Conservation (phyloP, 768 basidiomycete genomes). For the Russula sp. region DNA sequence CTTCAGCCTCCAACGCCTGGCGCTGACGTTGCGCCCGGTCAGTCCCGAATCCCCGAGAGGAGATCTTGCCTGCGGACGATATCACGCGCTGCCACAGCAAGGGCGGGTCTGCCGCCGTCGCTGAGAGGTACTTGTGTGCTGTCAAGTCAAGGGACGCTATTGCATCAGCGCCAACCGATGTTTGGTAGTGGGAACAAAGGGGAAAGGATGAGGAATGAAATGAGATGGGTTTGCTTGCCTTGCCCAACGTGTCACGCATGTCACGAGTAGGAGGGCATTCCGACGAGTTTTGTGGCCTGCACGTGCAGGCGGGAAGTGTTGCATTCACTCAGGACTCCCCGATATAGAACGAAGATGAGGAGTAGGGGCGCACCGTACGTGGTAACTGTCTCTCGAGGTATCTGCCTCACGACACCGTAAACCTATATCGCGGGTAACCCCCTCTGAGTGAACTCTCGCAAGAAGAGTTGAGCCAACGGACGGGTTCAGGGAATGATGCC, state of each 20-base stretch:
- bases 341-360: too few relatives aligned
- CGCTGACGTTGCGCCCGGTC: conserved; percentile 69
- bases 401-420: conserved; percentile 62
- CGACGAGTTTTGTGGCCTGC: conserved; percentile 73
- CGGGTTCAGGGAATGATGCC: conserved; percentile 56
- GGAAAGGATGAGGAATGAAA: neutral
- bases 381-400: conserved; percentile 62
- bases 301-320: neutral
- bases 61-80: conserved; percentile 60
- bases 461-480: conserved; percentile 26
- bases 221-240: conserved; percentile 35
- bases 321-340: too few relatives aligned
- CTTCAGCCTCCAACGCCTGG: conserved; percentile 72
- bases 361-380: conserved; percentile 53
- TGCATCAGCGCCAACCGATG: neutral
- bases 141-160: neutral
- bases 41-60: conserved; percentile 80
- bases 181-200: neutral
- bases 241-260: conserved; percentile 80
- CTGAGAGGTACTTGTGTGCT: conserved; percentile 80
- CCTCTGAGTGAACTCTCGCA: neutral
- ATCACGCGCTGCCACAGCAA: conserved; percentile 83
- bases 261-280: conserved; percentile 73
- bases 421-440: conserved; percentile 39
- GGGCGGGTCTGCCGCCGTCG: conserved; percentile 49